Evolutionary conservation across 257 asterid genomes (phyloP), one percentile per base, ranked within the genome.

Genomic region (Scutellaria minor): DNA sequence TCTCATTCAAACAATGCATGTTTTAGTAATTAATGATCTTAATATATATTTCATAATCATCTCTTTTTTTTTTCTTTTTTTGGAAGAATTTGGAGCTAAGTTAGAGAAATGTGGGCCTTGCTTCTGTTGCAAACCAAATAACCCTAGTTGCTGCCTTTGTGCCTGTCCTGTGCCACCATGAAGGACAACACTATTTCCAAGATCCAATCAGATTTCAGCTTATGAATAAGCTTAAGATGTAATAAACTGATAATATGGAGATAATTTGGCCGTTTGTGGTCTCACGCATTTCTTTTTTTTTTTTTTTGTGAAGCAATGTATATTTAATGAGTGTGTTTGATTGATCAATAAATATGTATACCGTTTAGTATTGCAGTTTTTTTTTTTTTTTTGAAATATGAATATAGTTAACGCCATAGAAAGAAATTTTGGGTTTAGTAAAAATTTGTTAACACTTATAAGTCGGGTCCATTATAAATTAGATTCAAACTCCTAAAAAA

Each of bases 71-170:
- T n/a, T n/a, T n/a, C n/a, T n/a, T n/a, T n/a, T 5, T 68, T 31
- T 22, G 70, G 68, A 77, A 77, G 76, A 54, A 37, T 11, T 18
- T 42, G 69, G 78, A 3, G 50, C 50, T n/a, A 77, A 55, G 72
- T 56, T 53, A 37, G 80, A 64, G 53, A 70, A 64, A 65, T 70
- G 81, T 40, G 77, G 77, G 6, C 72, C 76, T n/a, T 76, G 80
- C 57, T 18, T 10, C 45, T 76, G 80, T 37, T 77, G 77, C 72
- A 18, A 65, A 58, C 81, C 81, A 9, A 48, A 56, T 44, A 71
- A n/a, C 5, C 81, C 81, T 8, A 8, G 6, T 14, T 74, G 79
- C 53, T 74, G 79, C 62, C 45, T 74, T 7, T 74, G 78, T 46
- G 74, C 79, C 63, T 74, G 78, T 66, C 74, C 78, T 31, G 41